Conservation (phyloP, 108 stramenopile genomes). For the Nitzschia palea region DNA sequence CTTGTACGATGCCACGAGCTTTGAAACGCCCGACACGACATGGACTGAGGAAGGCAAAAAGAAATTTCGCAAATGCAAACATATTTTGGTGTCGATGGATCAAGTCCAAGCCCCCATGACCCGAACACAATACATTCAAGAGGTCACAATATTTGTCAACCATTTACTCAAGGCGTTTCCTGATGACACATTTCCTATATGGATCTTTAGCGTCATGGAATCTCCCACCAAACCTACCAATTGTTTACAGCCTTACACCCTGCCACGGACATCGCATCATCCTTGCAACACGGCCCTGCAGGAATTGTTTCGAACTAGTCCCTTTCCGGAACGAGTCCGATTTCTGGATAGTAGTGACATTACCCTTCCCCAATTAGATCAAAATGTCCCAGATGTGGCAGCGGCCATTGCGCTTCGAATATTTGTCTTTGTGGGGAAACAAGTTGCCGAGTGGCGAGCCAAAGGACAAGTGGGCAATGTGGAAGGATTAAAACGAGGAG, state of each 20-base stretch:
- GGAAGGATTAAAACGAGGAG: constrained; percentile 42
- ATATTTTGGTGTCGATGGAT: constrained; percentile 41
- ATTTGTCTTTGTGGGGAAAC: constrained; percentile 45
- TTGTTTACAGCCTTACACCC: constrained; percentile 18
- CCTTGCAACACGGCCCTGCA: constrained; percentile 46
- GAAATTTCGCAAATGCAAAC: constrained; percentile 58
- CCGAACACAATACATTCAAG: constrained; percentile 23
- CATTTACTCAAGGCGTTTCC: constrained; percentile 47
- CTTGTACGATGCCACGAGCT: constrained; percentile 18
- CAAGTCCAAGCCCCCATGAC: constrained; percentile 17
- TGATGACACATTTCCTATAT: constrained; percentile 54
- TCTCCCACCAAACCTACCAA: constrained; percentile 31
- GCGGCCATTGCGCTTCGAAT: constrained; percentile 45
- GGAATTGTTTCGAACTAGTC: constrained; percentile 28
- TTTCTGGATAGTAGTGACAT: constrained; percentile 55
- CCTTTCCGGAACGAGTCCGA: constrained; percentile 35
- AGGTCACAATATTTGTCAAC: constrained; percentile 40
- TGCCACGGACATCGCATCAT: constrained; percentile 31
- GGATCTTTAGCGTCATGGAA: constrained; percentile 38
- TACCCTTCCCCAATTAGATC: constrained; percentile 31
- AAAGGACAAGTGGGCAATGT: constrained; percentile 39
- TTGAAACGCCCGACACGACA: constrained; percentile 32
- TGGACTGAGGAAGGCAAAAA: constrained; percentile 27
- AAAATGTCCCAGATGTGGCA: constrained; percentile 20
- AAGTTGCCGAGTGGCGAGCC: constrained; percentile 44